Evolutionary conservation across 2,329 filamentous ascomycete species (phyloP).

Genomic region (Botrytis hyacinthi): DNA sequence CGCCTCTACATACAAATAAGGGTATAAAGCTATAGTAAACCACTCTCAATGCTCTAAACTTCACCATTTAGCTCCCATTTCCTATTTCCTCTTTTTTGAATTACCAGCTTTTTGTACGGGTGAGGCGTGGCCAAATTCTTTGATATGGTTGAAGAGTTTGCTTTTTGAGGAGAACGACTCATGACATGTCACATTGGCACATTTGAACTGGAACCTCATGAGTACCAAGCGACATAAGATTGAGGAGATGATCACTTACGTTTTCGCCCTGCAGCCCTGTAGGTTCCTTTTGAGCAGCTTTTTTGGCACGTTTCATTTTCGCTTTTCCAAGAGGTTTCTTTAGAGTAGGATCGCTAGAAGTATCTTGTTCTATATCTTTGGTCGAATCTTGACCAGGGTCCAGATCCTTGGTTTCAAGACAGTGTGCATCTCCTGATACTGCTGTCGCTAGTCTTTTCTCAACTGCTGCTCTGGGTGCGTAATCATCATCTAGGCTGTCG

Average conservation of each 20-base stretch:
- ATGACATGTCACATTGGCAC: constrained; percentile 50
- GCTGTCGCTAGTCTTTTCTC: constrained; percentile 22
- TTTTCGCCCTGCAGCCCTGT: constrained; percentile 23
- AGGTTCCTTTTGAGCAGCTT: constrained; percentile 28
- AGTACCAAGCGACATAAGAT: constrained; percentile 12
- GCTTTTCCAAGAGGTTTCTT: constrained; percentile 48
- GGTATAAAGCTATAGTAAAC: constrained; percentile 17
- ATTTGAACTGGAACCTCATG: constrained; percentile 45
- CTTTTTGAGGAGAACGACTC: constrained; percentile 58
- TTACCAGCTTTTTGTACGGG: constrained; percentile 37
- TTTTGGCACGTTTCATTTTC: constrained; percentile 52
- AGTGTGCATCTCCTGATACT: not conserved
- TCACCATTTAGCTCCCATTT: not conserved
- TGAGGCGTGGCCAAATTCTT: constrained; percentile 55
- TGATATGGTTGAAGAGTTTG: constrained; percentile 63
- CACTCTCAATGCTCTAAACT: constrained; percentile 4
- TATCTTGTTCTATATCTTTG: constrained; percentile 19
- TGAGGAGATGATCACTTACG: constrained; percentile 22
- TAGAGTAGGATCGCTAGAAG: constrained; percentile 10
- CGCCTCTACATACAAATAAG: constrained; percentile 18
- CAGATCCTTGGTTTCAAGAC: not conserved
- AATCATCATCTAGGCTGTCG: constrained; percentile 36
- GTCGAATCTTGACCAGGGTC: constrained; percentile 2
- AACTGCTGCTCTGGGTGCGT: constrained; percentile 36
- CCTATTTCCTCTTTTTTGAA: constrained; percentile 29